Evolutionary conservation across 306 rosid genomes (phyloP).

Genomic region (Ceratonia siliqua): DNA sequence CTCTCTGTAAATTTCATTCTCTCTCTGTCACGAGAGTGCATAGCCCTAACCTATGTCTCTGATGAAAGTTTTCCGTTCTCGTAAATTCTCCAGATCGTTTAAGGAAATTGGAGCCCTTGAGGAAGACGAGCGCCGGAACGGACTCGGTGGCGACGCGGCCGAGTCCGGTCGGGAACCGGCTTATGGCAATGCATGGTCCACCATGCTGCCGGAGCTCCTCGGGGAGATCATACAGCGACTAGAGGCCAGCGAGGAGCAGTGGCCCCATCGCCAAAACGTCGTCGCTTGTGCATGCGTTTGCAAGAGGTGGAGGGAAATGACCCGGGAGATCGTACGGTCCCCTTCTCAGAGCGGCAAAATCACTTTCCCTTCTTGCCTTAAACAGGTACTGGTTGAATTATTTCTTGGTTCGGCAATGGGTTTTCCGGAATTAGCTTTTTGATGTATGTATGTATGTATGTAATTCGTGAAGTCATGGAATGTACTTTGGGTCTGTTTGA

Average conservation of each 20-base stretch:
- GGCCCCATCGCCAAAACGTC: conserved; percentile 86
- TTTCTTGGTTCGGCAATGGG: neutral
- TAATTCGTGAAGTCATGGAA: neutral
- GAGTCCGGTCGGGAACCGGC: conserved; percentile 7
- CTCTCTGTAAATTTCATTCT: conserved; percentile 10
- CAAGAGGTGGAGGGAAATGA: conserved; percentile 85
- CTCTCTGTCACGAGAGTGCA: conserved; percentile 25
- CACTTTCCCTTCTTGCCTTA: conserved; percentile 94
- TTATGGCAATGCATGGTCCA: conserved; percentile 60
- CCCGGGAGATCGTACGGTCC: conserved; percentile 64
- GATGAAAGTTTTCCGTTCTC: conserved; percentile 60
- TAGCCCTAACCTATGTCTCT: conserved; percentile 64
- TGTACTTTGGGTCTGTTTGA: neutral
- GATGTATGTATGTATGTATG: neutral
- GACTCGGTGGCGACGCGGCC: neutral
- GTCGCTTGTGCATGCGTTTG: conserved; percentile 93
- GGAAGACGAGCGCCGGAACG: neutral
- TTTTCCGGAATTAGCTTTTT: neutral
- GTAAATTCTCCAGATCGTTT: conserved; percentile 74
- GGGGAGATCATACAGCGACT: conserved; percentile 76
- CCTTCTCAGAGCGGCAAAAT: conserved; percentile 63
- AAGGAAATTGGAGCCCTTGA: conserved; percentile 35
- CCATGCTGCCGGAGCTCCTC: conserved; percentile 86
- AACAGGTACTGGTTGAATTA: conserved; percentile 57
- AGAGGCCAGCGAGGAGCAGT: conserved; percentile 68